Base-by-base conservation (phyloP, 2,329 filamentous ascomycete species). In the Claviceps sp. region DNA sequence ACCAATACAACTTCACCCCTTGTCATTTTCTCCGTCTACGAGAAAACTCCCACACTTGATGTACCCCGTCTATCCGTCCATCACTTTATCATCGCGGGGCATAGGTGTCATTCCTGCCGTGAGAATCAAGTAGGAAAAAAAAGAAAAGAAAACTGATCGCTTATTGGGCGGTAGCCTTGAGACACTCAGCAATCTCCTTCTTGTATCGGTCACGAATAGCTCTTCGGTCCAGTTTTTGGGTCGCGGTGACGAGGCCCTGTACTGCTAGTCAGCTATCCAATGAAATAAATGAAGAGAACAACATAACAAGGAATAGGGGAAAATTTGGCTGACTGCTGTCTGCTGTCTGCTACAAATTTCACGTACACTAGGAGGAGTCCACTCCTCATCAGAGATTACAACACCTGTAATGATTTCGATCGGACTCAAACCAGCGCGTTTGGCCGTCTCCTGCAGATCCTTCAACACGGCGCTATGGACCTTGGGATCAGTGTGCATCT, bases 341-440 rank as follows among this genome's bases (percentile, higher is more conserved):
- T 11, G 9, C 29, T 34, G 26, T 9, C 29, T 34, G 29, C 29
- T 34, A 45, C 13, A 45, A 9, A 14, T 20, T 20, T 13, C 53
- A 78, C 86, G 82, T 73, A 91, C 87, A 64, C 83, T 93, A 53
- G 82, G 77, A 50, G 88, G 86, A 51, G 85, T 91, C 88, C 88
- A 95, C 67, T 94, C 88, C 63, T 91, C 88, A 57, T 91, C 86
- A 0, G 83, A 81, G 52, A 95, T 66, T 26, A 91, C 85, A 20
- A 91, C 82, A 49, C 83, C 86, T 34, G 81, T 77, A 42, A 95
- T 75, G 56, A 84, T 81, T 72, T 94, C 88, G 54, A 93, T 82
- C 9, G 78, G 73, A 1, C 73, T 71, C 47, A 94, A 72, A 20
- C 85, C 84, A 34, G 79, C 82, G 59, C 76, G 78, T 68, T 76